phyloP scores from a whole-genome alignment of 192 early-diverging fungal genomes.

The Entophlyctis luteolus region DNA sequence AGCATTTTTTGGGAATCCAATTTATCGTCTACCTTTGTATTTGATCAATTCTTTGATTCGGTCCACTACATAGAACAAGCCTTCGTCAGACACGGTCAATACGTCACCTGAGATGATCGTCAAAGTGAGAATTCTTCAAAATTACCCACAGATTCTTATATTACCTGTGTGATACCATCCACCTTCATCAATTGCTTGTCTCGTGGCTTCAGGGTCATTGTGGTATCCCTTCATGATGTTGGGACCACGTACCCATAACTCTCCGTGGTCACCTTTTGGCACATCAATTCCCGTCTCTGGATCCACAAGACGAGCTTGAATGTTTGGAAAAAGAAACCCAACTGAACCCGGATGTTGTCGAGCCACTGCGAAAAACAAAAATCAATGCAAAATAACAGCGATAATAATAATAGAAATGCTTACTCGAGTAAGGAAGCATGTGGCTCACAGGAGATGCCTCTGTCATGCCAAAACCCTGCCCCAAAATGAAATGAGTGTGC shows the following conservation, averaged over 20 bases:
- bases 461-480: constrained; percentile 71
- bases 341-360: constrained; percentile 49
- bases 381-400: neutral
- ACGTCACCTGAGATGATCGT: constrained; percentile 61
- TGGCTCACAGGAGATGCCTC: constrained; percentile 58
- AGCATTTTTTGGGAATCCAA: too few species aligned
- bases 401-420: neutral
- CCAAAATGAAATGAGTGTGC: neutral
- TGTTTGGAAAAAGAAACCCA: constrained; percentile 68
- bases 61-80: constrained; percentile 62
- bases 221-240: constrained; percentile 88
- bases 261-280: constrained; percentile 58
- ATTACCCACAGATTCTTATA: neutral
- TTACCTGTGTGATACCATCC: constrained; percentile 73
- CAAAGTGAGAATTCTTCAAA: constrained; percentile 7
- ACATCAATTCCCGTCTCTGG: constrained; percentile 63
- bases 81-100: constrained; percentile 59
- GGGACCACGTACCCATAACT: constrained; percentile 83
- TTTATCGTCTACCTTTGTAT: too few species aligned
- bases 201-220: constrained; percentile 72
- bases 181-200: constrained; percentile 64
- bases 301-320: constrained; percentile 72
- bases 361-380: neutral
- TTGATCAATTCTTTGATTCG: constrained; percentile 91
- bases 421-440: constrained; percentile 24